Evolutionary conservation across 495 filamentous ascomycete species (phyloP), one percentile per base, ranked within the genome.

Genomic region (Alectoria sarmentosa): DNA sequence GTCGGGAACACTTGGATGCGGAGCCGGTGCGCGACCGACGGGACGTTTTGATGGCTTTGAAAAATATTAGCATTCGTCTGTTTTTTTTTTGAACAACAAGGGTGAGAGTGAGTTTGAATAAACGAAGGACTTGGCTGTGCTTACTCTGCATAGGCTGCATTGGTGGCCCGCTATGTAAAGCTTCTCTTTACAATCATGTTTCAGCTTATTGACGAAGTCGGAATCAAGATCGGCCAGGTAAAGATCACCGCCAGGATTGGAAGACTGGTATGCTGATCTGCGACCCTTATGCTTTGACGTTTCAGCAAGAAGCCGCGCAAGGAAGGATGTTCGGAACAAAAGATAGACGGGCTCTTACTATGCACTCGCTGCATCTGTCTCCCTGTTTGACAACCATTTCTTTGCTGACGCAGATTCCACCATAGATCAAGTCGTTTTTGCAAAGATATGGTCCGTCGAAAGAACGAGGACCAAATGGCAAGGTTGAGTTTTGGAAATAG

Each of bases 121-220:
- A 1, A 28, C n/a, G 23, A 3, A 28, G 23, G 1, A 15, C 10
- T 54, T 14, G 10, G 11, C 5, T 54, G 13, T 32, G 3, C 61
- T 63, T 56, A 57, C 61, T 0, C 8, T 30, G 39, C 49, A 63
- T 63, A n/a, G 21, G 61, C 61, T 63, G 52, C 61, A 63, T 23
- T 4, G 21, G 19, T 23, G 15, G 30, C 48, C 37, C 4, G 61
- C 61, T 42, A 26, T 56, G n/a, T 30, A 10, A 4, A 63, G 38
- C 28, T 13, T 3, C 26, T 63, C 49, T 0, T 3, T 8, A 34
- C 49, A 34, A 23, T 7, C 23, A n/a, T 55, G 57, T 4, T 4
- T 57, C 8, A 23, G 36, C 61, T 57, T 41, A n/a, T 41, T 63
- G 26, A 41, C 55, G 23, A 41, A 61, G 21, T 36, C 41, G 38